Base-by-base conservation (phyloP, 305 asterid genomes). In the Withania somnifera region DNA sequence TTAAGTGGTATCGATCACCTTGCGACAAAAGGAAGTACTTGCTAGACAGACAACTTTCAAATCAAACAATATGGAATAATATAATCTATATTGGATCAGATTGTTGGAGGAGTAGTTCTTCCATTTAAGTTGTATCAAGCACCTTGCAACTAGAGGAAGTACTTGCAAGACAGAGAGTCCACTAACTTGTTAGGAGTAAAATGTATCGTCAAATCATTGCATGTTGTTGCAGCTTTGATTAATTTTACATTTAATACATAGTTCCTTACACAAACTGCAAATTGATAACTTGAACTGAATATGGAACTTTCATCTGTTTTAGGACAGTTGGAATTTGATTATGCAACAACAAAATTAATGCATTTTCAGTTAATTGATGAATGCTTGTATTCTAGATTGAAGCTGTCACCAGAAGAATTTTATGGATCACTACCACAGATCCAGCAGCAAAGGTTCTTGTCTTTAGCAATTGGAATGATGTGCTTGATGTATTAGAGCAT, bases 391-490 rank as follows among this genome's bases (percentile, higher is more conserved):
- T 63, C 82, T 81, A 96, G 99, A 93, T 96, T 84, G 98, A 93
- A 89, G 99, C 98, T 42, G 95, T 96, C 80, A 90, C 98, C 11
- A 91, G 97, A 90, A 93, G 98, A 89, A 96, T 96, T 82, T 87
- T 96, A 84, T 90, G 93, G 92, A 93, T 94, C 84, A 84, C 80
- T 83, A 87, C 94, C 61, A 81, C 86, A 4, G 89, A 94, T 83
- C 93, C 93, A 38, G 81, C 51, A 8, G 91, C 92, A 40, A 96
- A 94, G 87, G 85, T 92, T 82, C 95, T 96, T 77, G 97, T 96
- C 81, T 94, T 96, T 77, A 92, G 97, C 79, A 96, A 98, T 87
- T 96, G 99, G 99, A 90, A 91, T 79, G 99, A 96, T 85, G 99
- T 94, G 67, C 98, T 96, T 83, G 99, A 94, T 87, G 99, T 96